Evolutionary conservation across 2,329 filamentous ascomycete species (phyloP), one percentile per base, ranked within the genome.

Genomic region (Neofusicoccum ribis): DNA sequence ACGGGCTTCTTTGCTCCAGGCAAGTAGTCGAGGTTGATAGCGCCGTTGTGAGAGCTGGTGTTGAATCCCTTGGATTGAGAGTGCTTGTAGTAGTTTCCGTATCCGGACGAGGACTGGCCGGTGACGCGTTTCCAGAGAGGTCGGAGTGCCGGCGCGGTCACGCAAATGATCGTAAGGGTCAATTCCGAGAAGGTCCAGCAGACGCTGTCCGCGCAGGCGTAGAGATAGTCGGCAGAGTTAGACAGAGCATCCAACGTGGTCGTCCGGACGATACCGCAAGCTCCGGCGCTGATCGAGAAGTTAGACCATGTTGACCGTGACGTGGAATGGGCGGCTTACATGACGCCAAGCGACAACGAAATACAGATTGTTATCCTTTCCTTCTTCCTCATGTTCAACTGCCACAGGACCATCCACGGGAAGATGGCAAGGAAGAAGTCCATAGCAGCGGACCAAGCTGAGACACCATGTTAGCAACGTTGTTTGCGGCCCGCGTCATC

Each of bases 361-460:
- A 68, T 69, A 9, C 72, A 72, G 37, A 76, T 72, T 17, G 73
- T 74, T 39, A 76, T 69, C 54, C 74, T 74, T 54, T 76, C 73
- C 8, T 68, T 67, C 52, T 64, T 68, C 37, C 66, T 68, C 69
- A 74, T 75, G 50, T 74, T 68, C 20, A 76, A 63, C 2, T 68
- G 69, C 66, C 70, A 71, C 8, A 74, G 66, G 14, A 74, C 67
- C 15, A 71, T 37, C 64, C 68, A 74, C 1, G 72, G 72, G 17
- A 73, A 69, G 1, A 69, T 31, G 17, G 72, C 72, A 9, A 76
- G 69, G 12, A 72, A 61, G 39, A 74, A 69, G 50, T 75, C 74
- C 67, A 74, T 69, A 14, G 69, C 20, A 6, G 52, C 52, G 5
- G 52, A 58, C 52, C 52, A 58, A 6, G 37, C 52, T 50, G 9